phyloP scores from a whole-genome alignment of 192 early-diverging fungal genomes.

The Coemansia sp. region DNA sequence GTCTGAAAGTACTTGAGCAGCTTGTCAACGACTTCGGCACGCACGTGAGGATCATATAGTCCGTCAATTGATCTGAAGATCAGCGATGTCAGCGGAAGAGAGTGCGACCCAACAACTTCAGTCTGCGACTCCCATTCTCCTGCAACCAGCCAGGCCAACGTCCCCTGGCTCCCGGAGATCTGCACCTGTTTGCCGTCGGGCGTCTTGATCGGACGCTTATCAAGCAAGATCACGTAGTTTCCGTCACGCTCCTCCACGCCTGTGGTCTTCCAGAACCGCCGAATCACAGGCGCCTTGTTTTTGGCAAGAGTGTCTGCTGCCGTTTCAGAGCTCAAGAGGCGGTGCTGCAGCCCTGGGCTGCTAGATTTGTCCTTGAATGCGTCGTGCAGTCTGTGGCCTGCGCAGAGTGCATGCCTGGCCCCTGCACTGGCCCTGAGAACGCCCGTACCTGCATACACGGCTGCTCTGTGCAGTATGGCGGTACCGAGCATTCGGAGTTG shows the following conservation, averaged over 20 bases:
- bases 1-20: conserved; percentile 84
- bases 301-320: conserved; percentile 6
- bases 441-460: neutral
- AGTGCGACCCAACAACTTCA: conserved; percentile 74
- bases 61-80: conserved; percentile 81
- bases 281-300: conserved; percentile 39
- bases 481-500: neutral
- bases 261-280: conserved; percentile 47
- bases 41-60: conserved; percentile 59
- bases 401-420: neutral
- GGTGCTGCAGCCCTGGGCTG: neutral
- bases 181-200: conserved; percentile 72
- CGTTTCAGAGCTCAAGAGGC: neutral
- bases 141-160: conserved; percentile 81
- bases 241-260: conserved; percentile 48
- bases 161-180: conserved; percentile 58
- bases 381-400: conserved; percentile 2
- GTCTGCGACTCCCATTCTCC: conserved; percentile 94
- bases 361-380: neutral
- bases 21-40: conserved; percentile 70
- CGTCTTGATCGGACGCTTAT: conserved; percentile 80
- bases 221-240: conserved; percentile 63
- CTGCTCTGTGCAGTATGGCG: neutral
- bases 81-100: conserved; percentile 92
- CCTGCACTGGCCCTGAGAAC: neutral